These are phyloP conservation scores for Phialophora tarda DNA, from an alignment of 2,329 filamentous ascomycete genomes.

Conservation along the genomic window DNA sequence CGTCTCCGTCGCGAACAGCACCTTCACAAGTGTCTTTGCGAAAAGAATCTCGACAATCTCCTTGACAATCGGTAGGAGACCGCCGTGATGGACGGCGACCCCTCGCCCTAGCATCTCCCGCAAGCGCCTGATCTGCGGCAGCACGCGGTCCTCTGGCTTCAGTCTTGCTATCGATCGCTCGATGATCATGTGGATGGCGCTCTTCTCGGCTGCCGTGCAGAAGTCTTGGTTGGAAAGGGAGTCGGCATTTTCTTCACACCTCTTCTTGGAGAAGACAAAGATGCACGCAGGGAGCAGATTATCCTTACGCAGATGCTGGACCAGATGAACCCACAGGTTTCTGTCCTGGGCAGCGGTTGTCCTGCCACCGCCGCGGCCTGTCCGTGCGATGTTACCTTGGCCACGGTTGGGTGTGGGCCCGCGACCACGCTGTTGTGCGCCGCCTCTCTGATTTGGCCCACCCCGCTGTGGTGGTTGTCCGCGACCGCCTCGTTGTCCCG, in stretches of 20 bases:
- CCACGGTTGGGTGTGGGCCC: slow-evolving; percentile 62
- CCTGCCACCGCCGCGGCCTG: slow-evolving; percentile 81
- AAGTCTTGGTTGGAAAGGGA: slow-evolving; percentile 95
- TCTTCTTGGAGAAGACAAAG: slow-evolving; percentile 98
- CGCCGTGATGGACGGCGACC: slow-evolving; percentile 95
- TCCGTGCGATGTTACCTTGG: slow-evolving; percentile 85
- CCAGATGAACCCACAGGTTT: slow-evolving; percentile 94
- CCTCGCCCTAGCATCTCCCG: slow-evolving; percentile 84
- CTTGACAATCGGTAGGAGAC: slow-evolving; percentile 93
- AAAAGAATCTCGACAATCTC: slow-evolving; percentile 97
- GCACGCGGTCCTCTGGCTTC: slow-evolving; percentile 82
- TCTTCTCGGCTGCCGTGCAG: slow-evolving; percentile 91
- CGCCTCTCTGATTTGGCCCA: slow-evolving; percentile 60
- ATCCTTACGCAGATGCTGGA: slow-evolving; percentile 86
- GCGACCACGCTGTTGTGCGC: slow-evolving; percentile 58
- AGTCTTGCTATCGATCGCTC: slow-evolving; percentile 91
- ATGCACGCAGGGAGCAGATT: slow-evolving; percentile 90
- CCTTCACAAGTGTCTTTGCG: slow-evolving; percentile 91
- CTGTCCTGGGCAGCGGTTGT: slow-evolving; percentile 92
- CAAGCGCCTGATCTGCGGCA: slow-evolving; percentile 91
- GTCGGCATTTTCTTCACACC: slow-evolving; percentile 96
- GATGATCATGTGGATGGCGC: slow-evolving; percentile 95
- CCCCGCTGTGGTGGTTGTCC: slow-evolving; percentile 58
- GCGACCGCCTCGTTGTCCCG: slow-evolving; percentile 58
- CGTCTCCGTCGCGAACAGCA: slow-evolving; percentile 96